These are phyloP conservation scores for Arthrobotrys sphaeroides DNA, from an alignment of 2,329 filamentous ascomycete species.

Conservation along the genomic window DNA sequence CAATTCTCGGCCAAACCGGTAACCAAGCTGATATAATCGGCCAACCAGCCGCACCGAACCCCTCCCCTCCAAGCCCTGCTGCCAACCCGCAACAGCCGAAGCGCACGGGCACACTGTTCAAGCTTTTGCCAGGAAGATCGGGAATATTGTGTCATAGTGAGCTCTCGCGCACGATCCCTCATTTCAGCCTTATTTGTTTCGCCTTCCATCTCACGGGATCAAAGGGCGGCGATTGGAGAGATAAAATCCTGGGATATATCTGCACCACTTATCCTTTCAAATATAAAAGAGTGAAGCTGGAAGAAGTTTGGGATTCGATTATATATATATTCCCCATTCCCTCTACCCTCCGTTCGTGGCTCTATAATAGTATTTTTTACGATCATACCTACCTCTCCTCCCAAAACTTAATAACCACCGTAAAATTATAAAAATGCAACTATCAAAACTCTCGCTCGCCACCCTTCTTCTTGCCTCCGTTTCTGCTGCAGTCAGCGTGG, in stretches of 20 bases:
- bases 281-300: background rate
- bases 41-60: slow-evolving; percentile 12
- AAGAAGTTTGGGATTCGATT: too few relatives aligned
- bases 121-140: slow-evolving; percentile 19
- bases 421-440: slow-evolving; percentile 31
- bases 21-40: too few relatives aligned
- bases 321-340: too few relatives aligned
- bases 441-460: slow-evolving; percentile 18
- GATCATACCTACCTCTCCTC: background rate
- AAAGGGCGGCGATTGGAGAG: background rate
- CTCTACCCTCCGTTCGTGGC: too few relatives aligned
- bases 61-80: background rate
- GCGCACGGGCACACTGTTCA: background rate
- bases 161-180: background rate
- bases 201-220: background rate
- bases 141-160: background rate
- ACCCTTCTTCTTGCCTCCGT: slow-evolving; percentile 17
- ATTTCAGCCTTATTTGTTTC: slow-evolving; percentile 25
- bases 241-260: background rate
- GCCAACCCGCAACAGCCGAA: background rate
- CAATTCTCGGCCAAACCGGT: background rate
- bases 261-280: background rate
- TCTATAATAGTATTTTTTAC: too few relatives aligned
- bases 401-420: too few relatives aligned
- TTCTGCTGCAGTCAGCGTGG: slow-evolving; percentile 11